These are phyloP conservation scores for Coffea canephora DNA, from an alignment of 257 asterid species.

Conservation along the genomic window DNA sequence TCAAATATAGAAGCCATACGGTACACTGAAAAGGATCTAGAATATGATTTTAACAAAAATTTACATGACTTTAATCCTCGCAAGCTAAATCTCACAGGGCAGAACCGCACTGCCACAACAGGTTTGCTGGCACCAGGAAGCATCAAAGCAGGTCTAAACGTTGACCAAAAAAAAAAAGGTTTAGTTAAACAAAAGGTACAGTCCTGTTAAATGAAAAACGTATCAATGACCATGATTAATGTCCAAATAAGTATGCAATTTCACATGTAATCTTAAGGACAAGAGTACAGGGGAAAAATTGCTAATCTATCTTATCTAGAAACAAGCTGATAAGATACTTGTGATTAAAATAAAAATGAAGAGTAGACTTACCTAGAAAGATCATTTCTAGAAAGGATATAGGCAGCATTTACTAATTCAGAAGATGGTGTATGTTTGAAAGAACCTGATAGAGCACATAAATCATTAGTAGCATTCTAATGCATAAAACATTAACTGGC, in stretches of 20 bases:
- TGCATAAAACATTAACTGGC: conserved; percentile 2
- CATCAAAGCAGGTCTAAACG: conserved; percentile 87
- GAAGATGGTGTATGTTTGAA: conserved; percentile 64
- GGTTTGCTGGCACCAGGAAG: conserved; percentile 98
- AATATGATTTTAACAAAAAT: conserved; percentile 15
- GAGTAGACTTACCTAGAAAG: conserved; percentile 73
- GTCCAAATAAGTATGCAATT: not conserved
- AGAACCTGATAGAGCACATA: conserved; percentile 51
- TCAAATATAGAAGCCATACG: conserved; percentile 14
- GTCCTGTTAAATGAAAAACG: not conserved
- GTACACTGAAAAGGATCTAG: not conserved
- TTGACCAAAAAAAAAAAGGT: conserved; percentile 20
- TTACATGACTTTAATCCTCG: conserved; percentile 68
- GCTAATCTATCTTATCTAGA: too few species aligned
- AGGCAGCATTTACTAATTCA: conserved; percentile 73
- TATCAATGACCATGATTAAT: not conserved
- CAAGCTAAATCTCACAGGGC: conserved; percentile 64
- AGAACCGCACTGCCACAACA: conserved; percentile 91
- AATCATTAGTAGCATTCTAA: conserved; percentile 1
- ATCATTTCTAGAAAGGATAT: conserved; percentile 81
- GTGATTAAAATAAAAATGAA: not conserved
- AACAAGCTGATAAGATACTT: not conserved
- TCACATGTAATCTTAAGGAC: not conserved
- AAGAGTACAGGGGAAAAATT: not conserved
- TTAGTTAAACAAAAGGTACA: conserved; percentile 2